Percentiles rank a stretch among this genome's conserved stretches.
Conservation (phyloP, 2,329 filamentous ascomycete species). For the Fusarium denticulatum region DNA sequence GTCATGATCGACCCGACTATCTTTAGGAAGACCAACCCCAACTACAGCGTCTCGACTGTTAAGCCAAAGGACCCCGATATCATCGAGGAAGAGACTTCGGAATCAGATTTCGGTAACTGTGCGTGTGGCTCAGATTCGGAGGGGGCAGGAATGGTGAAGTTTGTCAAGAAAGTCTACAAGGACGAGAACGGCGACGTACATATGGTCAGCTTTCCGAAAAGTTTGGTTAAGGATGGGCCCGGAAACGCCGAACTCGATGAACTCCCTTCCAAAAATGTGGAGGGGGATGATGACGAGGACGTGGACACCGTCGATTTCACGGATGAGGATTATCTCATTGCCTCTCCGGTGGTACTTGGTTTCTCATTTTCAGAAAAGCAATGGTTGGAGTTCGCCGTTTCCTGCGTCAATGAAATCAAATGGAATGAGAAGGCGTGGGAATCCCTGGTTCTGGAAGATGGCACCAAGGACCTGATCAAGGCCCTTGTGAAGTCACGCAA, state of each 20-base stretch:
- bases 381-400: conserved; percentile 89
- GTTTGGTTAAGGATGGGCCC: conserved; percentile 46
- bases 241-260: conserved; percentile 65
- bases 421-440: conserved; percentile 88
- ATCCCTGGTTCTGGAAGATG: conserved; percentile 75
- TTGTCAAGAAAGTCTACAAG: conserved; percentile 63
- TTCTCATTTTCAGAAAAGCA: conserved; percentile 90
- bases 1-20: conserved; percentile 89
- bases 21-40: conserved; percentile 85
- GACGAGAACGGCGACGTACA: conserved; percentile 53
- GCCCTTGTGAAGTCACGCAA: conserved; percentile 87
- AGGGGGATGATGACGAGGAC: not conserved
- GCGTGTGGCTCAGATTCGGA: conserved; percentile 55
- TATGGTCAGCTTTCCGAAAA: conserved; percentile 44
- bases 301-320: conserved; percentile 64
- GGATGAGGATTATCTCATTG: conserved; percentile 85
- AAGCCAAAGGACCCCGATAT: conserved; percentile 76
- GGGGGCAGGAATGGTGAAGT: conserved; percentile 55
- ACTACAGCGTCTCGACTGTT: conserved; percentile 81
- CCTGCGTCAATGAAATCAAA: conserved; percentile 79
- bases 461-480: conserved; percentile 72
- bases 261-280: conserved; percentile 49
- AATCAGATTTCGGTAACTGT: conserved; percentile 50
- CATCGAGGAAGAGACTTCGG: conserved; percentile 59
- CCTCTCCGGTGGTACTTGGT: conserved; percentile 84